A percentile compares a stretch with the other conserved stretches of the same genome.
These are phyloP conservation scores for Ramaria sp. DNA, from an alignment of 768 basidiomycete genomes.

Conservation along the genomic window DNA sequence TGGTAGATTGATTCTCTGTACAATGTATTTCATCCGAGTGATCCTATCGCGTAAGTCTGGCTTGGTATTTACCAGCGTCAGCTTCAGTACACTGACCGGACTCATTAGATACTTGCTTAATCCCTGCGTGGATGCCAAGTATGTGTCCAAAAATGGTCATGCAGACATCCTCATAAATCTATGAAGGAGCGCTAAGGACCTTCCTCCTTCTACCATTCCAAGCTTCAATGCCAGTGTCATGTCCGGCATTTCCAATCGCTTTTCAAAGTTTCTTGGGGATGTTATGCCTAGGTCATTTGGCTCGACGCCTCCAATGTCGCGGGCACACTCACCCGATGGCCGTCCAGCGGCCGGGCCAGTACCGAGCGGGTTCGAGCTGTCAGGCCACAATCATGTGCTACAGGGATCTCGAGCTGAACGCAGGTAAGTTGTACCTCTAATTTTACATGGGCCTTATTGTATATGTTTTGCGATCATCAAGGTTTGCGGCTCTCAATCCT, in stretches of 20 bases:
- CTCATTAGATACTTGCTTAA: conserved; percentile 27
- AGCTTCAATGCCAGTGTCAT: conserved; percentile 24
- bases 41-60: conserved; percentile 27
- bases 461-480: conserved; percentile 1
- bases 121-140: conserved; percentile 29
- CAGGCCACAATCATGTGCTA: conserved; percentile 11
- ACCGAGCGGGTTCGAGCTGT: conserved; percentile 8
- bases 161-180: conserved; percentile 15
- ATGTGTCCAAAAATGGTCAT: conserved; percentile 8
- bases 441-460: neutral
- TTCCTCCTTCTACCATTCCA: conserved; percentile 17
- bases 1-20: conserved; percentile 26
- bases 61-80: neutral
- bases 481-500: conserved; percentile 33
- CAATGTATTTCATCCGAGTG: conserved; percentile 31
- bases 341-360: neutral
- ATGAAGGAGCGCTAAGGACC: conserved; percentile 11
- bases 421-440: conserved; percentile 9
- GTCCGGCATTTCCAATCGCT: conserved; percentile 18
- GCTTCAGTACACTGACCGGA: neutral
- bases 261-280: conserved; percentile 19
- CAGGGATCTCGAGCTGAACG: conserved; percentile 16
- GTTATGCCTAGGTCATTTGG: conserved; percentile 12
- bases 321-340: neutral
- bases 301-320: conserved; percentile 3